Evolutionary conservation across 306 rosid genomes (phyloP).

Genomic region (Amphicarpaea edgeworthii): DNA sequence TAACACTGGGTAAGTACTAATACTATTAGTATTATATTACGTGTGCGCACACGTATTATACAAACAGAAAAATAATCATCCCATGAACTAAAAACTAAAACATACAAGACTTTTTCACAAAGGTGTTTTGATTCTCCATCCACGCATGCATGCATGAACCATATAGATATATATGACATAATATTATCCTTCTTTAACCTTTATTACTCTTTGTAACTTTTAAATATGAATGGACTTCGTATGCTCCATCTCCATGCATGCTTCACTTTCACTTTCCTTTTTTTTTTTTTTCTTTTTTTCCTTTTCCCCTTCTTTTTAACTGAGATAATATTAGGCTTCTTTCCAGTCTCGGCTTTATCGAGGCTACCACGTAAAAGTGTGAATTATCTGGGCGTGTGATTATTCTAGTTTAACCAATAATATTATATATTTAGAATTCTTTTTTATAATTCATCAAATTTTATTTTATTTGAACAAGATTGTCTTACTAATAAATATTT

Average conservation of each 20-base stretch:
- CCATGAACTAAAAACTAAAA: conserved; percentile 29
- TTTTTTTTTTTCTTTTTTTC: too few relatives aligned
- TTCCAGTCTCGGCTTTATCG: background rate
- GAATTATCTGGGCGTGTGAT: too few relatives aligned
- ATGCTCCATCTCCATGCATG: background rate
- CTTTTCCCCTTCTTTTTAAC: conserved; percentile 1
- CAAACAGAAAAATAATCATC: conserved; percentile 36
- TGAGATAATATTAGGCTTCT: too few relatives aligned
- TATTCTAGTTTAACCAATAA: too few relatives aligned
- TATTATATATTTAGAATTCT: too few relatives aligned
- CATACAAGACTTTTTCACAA: conserved; percentile 44
- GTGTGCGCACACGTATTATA: conserved; percentile 53
- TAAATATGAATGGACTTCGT: background rate
- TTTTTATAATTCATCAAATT: too few relatives aligned
- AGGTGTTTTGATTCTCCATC: conserved; percentile 34
- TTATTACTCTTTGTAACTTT: conserved; percentile 1
- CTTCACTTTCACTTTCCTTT: conserved; percentile 1
- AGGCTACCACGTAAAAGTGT: too few relatives aligned
- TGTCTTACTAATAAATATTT: too few relatives aligned
- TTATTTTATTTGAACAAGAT: too few relatives aligned
- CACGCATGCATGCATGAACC: conserved; percentile 6
- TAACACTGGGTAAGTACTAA: conserved; percentile 39
- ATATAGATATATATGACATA: background rate
- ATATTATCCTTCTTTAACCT: too few relatives aligned
- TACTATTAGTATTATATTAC: too few relatives aligned